Base-by-base conservation (phyloP, 148 eudicot genomes). In the Rhododendron mucronatum region DNA sequence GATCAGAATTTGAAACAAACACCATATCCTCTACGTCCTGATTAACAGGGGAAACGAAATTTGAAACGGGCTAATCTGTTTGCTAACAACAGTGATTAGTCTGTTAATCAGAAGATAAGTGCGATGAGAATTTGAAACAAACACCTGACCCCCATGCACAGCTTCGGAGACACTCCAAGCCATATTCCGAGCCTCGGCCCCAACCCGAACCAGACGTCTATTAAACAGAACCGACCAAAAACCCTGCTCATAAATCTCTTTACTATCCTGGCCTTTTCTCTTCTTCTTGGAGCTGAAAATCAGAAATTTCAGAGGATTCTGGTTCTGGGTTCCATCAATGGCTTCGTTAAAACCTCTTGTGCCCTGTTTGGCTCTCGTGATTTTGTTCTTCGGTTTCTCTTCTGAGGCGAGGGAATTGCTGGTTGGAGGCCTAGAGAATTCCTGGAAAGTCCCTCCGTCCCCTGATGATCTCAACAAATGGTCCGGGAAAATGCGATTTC, bases 391-490 rank as follows among this genome's bases (percentile, higher is more conserved):
- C 73, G 35, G 79, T 35, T 41, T 76, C n/a, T 84, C 87, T 30
- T 71, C 8, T 15, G 89, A 88, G 39, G 87, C 89, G 33, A 82
- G 75, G 48, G 90, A 86, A 15, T 83, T 90, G 41, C 61, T 28
- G 35, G 86, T 90, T 3, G 89, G 86, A 61, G 87, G 86, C 44
- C 83, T 41, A 26, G 78, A 82, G 39, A 81, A 48, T 74, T 78
- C 88, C 0, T 90, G 91, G 91, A 50, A 81, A 57, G 80, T 90
- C 61, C 91, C 91, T 0, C 59, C 89, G 2, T 90, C 88, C 18
- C 86, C 85, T 26, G 86, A 90, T 75, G 86, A 51, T 7, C 74
- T 84, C 84, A 87, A 78, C 79, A 81, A 85, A 21, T 90, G 91
- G 91, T 82, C 91, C 28, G 78, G 51, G 39, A 85, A 79, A 74